These are phyloP conservation scores for Penicillium frequentans DNA, from an alignment of 2,329 filamentous ascomycete genomes.

Conservation along the genomic window DNA sequence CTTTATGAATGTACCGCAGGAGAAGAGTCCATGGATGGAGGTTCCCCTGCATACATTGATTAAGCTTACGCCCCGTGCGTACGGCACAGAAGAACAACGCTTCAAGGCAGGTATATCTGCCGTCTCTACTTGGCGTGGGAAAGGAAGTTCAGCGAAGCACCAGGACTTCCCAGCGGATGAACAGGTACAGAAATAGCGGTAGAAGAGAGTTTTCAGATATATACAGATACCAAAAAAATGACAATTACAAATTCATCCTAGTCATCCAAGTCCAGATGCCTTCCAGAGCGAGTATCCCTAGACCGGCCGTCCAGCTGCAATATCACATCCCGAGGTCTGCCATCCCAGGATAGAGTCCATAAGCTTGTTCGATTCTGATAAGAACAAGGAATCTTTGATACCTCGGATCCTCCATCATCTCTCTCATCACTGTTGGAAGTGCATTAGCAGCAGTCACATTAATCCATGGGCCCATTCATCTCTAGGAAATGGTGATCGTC, in stretches of 20 bases:
- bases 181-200: constrained; percentile 1
- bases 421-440: background rate
- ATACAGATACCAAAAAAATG: constrained; percentile 17
- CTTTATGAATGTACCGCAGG: constrained; percentile 95
- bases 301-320: background rate
- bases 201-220: background rate
- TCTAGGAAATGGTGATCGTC: too few species aligned
- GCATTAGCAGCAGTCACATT: too few species aligned
- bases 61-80: constrained; percentile 91
- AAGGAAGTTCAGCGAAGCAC: constrained; percentile 89
- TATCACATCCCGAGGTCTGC: background rate
- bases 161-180: constrained; percentile 48
- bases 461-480: too few species aligned
- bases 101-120: constrained; percentile 90
- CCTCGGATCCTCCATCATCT: background rate
- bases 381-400: background rate
- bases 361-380: background rate
- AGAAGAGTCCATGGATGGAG: constrained; percentile 96
- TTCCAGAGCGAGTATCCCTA: background rate
- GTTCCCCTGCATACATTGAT: constrained; percentile 95
- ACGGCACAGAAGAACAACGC: constrained; percentile 85
- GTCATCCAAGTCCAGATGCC: background rate
- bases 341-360: background rate
- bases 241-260: background rate
- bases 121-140: constrained; percentile 93